Evolutionary conservation across 768 basidiomycete genomes (phyloP), one percentile per base, ranked within the genome.

Genomic region (Xerocomus spinulosus): DNA sequence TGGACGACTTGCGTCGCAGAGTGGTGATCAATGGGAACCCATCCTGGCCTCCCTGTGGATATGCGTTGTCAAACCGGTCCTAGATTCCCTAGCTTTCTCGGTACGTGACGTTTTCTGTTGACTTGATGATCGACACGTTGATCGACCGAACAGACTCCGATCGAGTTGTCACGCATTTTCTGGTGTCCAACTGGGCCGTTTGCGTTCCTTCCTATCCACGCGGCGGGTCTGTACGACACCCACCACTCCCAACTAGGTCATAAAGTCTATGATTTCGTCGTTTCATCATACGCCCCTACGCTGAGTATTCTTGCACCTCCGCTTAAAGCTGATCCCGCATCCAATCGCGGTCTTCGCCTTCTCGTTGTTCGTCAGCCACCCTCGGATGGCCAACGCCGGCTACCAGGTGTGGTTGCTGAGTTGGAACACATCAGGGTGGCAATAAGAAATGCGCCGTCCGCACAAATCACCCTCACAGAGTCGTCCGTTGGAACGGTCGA

Each of bases 231-330:
- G 1, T 49, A 49, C 3, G 37, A 32, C 13, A 6, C 6, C 2
- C 21, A 28, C 4, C 18, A 28, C n/a, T 41, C 42, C 4, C 13
- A 51, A 3, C 44, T 20, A 5, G 43, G 38, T 2, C 25, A 39
- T 12, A 45, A 46, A 12, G 24, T 46, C 12, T 44, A 13, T 18
- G 35, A 49, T 21, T 44, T 42, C 9, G 45, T 32, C 8, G 15
- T 51, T 5, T 52, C 46, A 2, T 68, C 68, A 14, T 69, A 69
- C 38, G 55, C 58, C 1, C 61, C 66, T 1, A 65, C 67, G 5
- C 44, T 69, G 1, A 32, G 48, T 34, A 51, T 57, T 4, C 50
- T 68, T 25, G 3, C 34, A 3, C 26, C 48, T 13, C 15, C 30
- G 7, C 8, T 14, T 10, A 3, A 18, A n/a, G 17, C 15, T 8